These are phyloP conservation scores for Penicillium vulpinum DNA, from an alignment of 2,329 filamentous ascomycete species.

Conservation along the genomic window DNA sequence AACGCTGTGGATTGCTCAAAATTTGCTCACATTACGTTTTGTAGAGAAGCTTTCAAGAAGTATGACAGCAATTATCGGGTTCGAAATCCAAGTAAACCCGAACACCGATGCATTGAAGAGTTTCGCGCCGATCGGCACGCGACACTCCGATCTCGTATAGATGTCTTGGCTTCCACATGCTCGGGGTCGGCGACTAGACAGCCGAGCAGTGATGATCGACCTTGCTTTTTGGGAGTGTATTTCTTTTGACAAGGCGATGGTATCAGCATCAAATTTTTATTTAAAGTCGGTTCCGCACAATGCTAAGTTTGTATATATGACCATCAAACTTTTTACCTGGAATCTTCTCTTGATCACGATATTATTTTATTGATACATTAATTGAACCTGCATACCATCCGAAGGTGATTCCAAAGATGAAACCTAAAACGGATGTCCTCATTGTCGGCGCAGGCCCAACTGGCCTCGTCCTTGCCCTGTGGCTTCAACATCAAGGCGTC, in stretches of 20 bases:
- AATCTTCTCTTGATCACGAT: background rate
- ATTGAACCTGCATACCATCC: background rate
- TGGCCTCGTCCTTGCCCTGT: slow-evolving; percentile 34
- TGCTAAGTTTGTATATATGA: background rate
- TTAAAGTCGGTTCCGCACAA: background rate
- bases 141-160: slow-evolving; percentile 5
- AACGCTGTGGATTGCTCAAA: background rate
- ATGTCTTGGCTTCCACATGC: background rate
- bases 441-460: slow-evolving; percentile 34
- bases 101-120: background rate
- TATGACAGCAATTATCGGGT: background rate
- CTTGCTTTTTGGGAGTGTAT: background rate
- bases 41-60: background rate
- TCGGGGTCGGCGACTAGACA: slow-evolving; percentile 16
- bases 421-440: slow-evolving; percentile 23
- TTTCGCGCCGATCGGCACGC: slow-evolving; percentile 8
- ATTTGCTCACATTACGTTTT: background rate
- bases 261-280: background rate
- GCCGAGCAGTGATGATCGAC: background rate
- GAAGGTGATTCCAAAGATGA: background rate
- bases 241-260: background rate
- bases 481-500: slow-evolving; percentile 29
- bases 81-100: background rate
- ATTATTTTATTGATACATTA: background rate
- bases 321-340: background rate